Evolutionary conservation across 768 basidiomycete species (phyloP), one percentile per base, ranked within the genome.

Genomic region (Suillus discolor): DNA sequence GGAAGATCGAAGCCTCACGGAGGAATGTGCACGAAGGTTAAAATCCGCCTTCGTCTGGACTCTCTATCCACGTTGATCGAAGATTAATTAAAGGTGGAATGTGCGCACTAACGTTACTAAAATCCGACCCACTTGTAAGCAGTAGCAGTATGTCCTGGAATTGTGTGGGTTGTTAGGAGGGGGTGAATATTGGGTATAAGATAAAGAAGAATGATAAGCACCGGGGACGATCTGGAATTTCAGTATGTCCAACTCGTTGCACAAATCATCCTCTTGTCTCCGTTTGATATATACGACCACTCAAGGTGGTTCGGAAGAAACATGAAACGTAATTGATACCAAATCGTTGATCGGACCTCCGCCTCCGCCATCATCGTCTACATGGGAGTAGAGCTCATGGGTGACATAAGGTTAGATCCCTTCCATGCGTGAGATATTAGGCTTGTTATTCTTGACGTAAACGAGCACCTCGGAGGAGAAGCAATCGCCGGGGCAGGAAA

Each of bases 1-100:
- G 36, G n/a, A 49, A 25, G 18, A 65, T 45, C 44, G 12, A 31
- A 57, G 34, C 75, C 86, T 57, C 70, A 86, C 85, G 87, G 86
- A 34, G 87, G 88, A 44, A 89, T 89, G 71, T 89, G 88, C 36
- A 89, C 86, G 67, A 89, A 90, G 0, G 83, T 87, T 6, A 89
- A 18, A 66, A 1, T 87, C 87, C 88, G 2, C 69, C 71, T 4
- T 83, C 84, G 28, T 31, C 18, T 47, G 2, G 12, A 45, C 45
- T 23, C 4, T 49, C 23, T 23, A 23, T 51, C 49, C 49, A 51
- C 23, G 23, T 25, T 23, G 3, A 89, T 86, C 16, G 82, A 80
- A 4, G 73, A 73, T 69, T 85, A 12, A 89, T 87, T 84, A 85
- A 89, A 73, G 89, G 86, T 0, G 82, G 82, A n/a, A 87, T 70